Evolutionary conservation across 352 stramenopile genomes (phyloP).

Genomic region (Globisporangium lucens): DNA sequence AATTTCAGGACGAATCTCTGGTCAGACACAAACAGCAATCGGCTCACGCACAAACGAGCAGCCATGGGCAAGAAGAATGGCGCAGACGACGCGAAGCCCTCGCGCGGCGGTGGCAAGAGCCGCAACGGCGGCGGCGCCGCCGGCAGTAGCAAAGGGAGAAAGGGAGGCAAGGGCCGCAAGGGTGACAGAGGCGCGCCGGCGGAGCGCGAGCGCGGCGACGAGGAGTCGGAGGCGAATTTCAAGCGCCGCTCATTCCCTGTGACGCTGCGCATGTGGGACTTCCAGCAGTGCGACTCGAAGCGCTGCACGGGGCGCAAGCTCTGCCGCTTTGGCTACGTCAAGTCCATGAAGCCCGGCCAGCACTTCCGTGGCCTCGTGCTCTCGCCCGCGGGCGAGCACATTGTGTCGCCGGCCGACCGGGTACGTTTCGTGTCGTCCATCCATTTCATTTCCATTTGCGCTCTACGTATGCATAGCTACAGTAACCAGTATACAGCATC

Average conservation of each 20-base stretch:
- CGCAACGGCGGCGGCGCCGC: conserved; percentile 6
- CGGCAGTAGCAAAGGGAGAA: conserved; percentile 1
- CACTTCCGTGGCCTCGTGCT: conserved; percentile 95
- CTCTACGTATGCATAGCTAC: background rate
- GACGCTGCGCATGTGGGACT: conserved; percentile 93
- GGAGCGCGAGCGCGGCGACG: conserved; percentile 33
- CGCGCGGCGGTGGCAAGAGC: conserved; percentile 14
- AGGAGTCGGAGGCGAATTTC: conserved; percentile 66
- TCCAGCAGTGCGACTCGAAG: conserved; percentile 95
- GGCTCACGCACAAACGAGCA: background rate
- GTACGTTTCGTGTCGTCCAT: conserved; percentile 17
- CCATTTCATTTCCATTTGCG: background rate
- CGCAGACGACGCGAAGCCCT: conserved; percentile 8
- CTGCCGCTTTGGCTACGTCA: conserved; percentile 89
- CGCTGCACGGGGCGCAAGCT: conserved; percentile 93
- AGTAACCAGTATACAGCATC: background rate
- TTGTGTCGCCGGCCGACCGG: conserved; percentile 89
- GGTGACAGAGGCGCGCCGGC: conserved; percentile 18
- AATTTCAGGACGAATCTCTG: no score
- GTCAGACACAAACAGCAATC: background rate
- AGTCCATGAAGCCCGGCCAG: conserved; percentile 90
- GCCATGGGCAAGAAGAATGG: conserved; percentile 21
- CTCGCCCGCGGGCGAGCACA: conserved; percentile 87
- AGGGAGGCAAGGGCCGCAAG: conserved; percentile 13
- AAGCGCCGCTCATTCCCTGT: conserved; percentile 73